Evolutionary conservation across 2,329 filamentous ascomycete species (phyloP).

Genomic region (Cytospora piceicola): DNA sequence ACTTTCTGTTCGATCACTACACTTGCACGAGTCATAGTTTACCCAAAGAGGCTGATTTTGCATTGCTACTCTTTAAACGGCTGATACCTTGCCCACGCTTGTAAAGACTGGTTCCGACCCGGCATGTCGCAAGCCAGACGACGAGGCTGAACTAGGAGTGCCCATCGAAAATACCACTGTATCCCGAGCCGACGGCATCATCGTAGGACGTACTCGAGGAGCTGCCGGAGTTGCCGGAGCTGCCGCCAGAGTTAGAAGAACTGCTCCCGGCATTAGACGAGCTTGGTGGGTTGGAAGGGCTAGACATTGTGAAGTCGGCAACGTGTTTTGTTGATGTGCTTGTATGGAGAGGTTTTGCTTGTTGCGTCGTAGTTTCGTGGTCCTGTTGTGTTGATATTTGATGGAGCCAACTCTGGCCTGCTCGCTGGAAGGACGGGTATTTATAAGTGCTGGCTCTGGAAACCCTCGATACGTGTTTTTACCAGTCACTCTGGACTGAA

Average conservation of each 20-base stretch:
- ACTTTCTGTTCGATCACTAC: neutral
- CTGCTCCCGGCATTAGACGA: neutral
- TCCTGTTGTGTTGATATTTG: no score
- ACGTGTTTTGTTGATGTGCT: neutral
- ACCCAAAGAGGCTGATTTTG: neutral
- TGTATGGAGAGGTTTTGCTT: neutral
- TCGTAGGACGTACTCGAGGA: neutral
- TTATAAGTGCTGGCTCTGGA: neutral
- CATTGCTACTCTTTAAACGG: neutral
- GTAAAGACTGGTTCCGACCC: neutral
- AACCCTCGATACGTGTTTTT: neutral
- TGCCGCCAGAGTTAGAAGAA: neutral
- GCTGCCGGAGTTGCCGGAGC: neutral
- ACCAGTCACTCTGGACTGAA: no score
- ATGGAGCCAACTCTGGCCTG: neutral
- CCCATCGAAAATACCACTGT: neutral
- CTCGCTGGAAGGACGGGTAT: neutral
- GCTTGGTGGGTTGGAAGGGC: neutral
- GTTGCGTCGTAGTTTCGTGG: neutral
- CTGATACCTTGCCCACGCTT: neutral
- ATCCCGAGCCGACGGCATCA: conserved; percentile 7
- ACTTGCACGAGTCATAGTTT: neutral
- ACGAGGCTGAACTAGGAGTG: neutral
- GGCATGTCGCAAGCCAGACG: neutral
- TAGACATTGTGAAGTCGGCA: neutral